Conservation (phyloP, 257 asterid genomes). For the Eustoma russellianum region DNA sequence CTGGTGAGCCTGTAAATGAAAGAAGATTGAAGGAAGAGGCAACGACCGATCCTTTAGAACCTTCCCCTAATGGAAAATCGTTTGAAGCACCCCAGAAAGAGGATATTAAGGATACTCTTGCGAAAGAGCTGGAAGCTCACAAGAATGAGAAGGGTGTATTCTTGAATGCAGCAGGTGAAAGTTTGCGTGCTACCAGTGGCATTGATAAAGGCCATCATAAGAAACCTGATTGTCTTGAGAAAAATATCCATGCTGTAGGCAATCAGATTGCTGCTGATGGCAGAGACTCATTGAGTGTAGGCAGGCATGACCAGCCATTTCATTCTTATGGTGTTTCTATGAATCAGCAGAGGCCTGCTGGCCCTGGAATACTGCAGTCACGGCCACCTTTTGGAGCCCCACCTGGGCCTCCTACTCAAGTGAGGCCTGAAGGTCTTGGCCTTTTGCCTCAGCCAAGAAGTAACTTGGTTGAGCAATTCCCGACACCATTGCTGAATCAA, state of each 20-base stretch:
- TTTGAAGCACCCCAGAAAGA: slow-evolving; percentile 25
- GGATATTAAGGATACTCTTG: slow-evolving; percentile 2
- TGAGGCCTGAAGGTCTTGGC: slow-evolving; percentile 31
- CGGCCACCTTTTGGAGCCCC: slow-evolving; percentile 19
- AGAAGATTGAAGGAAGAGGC: slow-evolving; percentile 26
- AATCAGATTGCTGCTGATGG: slow-evolving; percentile 2
- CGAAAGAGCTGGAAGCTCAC: slow-evolving; percentile 9
- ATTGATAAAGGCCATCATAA: slow-evolving; percentile 12
- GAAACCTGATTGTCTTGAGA: slow-evolving; percentile 13
- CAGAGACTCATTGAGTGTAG: slow-evolving; percentile 7
- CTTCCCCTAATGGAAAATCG: slow-evolving; percentile 30
- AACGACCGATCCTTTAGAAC: slow-evolving; percentile 22
- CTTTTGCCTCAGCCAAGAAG: slow-evolving; percentile 28
- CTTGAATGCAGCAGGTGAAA: slow-evolving; percentile 13
- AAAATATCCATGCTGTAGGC: slow-evolving; percentile 6
- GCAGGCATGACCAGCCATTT: slow-evolving; percentile 25
- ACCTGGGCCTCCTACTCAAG: slow-evolving; percentile 26
- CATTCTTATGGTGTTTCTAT: slow-evolving; percentile 18
- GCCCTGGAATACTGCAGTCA: slow-evolving; percentile 14
- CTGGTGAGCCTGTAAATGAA: slow-evolving; percentile 32
- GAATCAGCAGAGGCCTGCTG: slow-evolving; percentile 17
- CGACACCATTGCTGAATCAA: slow-evolving; percentile 15
- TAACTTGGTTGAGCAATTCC: slow-evolving; percentile 24
- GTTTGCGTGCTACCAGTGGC: slow-evolving; percentile 12
- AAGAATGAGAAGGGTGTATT: slow-evolving; percentile 6